Percentiles rank a stretch among this genome's conserved stretches.
Evolutionary conservation across 1,139 yeast genomes (phyloP).

Genomic region (Lodderomyces theae): DNA sequence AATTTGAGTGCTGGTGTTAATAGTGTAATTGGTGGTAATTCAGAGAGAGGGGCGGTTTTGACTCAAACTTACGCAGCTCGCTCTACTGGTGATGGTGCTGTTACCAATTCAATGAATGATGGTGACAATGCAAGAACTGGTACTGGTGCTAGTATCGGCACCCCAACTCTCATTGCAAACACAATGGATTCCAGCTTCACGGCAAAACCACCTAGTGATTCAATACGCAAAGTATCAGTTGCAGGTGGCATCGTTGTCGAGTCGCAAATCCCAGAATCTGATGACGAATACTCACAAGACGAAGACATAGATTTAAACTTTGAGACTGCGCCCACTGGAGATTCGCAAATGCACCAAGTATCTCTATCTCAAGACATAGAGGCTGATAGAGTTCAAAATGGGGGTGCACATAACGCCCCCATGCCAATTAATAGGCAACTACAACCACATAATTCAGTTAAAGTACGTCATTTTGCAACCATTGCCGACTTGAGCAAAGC

Average conservation of each 20-base stretch:
- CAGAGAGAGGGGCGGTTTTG: too few species aligned
- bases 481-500: neutral
- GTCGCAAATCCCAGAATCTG: neutral
- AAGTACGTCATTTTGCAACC: neutral
- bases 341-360: too few species aligned
- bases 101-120: too few species aligned
- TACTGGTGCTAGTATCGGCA: too few species aligned
- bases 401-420: too few species aligned
- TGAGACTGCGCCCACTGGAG: neutral
- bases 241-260: neutral
- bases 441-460: neutral
- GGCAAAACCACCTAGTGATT: neutral
- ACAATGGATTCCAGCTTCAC: neutral
- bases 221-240: neutral
- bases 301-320: neutral
- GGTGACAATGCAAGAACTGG: too few species aligned
- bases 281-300: neutral
- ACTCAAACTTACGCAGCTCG: too few species aligned
- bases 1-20: too few species aligned
- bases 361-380: conserved; percentile 1
- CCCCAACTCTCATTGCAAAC: neutral
- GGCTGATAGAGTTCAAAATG: neutral
- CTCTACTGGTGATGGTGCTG: too few species aligned
- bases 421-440: neutral
- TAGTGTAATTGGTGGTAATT: too few species aligned